Evolutionary conservation across 306 rosid genomes (phyloP).

Genomic region (Abrus pulchellus): DNA sequence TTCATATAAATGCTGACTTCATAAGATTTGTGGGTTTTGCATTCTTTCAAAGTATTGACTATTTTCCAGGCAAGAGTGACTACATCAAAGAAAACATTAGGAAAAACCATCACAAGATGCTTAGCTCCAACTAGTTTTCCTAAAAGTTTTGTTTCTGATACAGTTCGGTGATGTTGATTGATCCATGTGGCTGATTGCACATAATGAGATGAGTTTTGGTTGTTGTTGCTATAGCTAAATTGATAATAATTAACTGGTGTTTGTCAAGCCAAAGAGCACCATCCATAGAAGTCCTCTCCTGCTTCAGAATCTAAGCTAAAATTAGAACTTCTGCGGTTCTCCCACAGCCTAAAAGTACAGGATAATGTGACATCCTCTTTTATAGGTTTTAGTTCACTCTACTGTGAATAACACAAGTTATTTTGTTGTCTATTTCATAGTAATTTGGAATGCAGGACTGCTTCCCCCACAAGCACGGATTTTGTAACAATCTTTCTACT

Average conservation of each 20-base stretch:
- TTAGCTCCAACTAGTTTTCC: conserved; percentile 2
- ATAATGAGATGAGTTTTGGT: not conserved
- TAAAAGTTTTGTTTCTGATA: not conserved
- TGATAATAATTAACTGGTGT: not conserved
- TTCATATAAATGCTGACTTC: conserved; percentile 30
- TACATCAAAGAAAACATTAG: not conserved
- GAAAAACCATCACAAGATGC: conserved; percentile 19
- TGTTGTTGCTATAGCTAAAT: not conserved
- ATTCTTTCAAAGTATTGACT: conserved; percentile 3
- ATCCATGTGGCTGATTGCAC: not conserved
- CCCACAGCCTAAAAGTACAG: conserved; percentile 36
- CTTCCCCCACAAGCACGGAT: conserved; percentile 28
- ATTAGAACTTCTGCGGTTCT: conserved; percentile 3
- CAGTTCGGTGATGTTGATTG: not conserved
- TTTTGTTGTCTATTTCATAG: conserved; percentile 6
- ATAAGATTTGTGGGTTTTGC: conserved; percentile 20
- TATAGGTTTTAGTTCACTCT: not conserved
- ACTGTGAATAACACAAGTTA: not conserved
- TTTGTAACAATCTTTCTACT: conserved; percentile 18
- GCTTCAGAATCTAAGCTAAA: conserved; percentile 27
- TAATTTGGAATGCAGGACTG: conserved; percentile 16
- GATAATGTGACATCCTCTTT: conserved; percentile 14
- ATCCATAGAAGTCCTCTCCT: conserved; percentile 14
- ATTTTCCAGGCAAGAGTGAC: conserved; percentile 21
- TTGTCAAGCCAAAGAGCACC: conserved; percentile 22